Evolutionary conservation across 176 grass and related monocot genomes (phyloP), one percentile per base, ranked within the genome.

Genomic region (Triticum urartu): DNA sequence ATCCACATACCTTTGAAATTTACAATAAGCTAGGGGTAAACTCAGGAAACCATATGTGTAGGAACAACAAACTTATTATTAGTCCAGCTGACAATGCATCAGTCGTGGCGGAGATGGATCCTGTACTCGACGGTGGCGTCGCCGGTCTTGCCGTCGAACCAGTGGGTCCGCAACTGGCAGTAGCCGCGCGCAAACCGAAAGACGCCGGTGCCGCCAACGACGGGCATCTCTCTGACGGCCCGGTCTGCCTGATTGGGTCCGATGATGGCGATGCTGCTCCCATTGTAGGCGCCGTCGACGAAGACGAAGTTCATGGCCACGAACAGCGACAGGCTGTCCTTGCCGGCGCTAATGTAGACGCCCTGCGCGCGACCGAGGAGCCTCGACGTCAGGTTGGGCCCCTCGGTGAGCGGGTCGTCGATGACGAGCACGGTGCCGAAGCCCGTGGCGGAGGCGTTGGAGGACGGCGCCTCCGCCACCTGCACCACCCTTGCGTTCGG

Each of bases 281-380:
- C 81, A 47, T 87, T 90, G 72, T 88, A 82, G 21, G 77, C 40
- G 5, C 77, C 88, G 38, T 66, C 81, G 12, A n/a, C 2, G 78
- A 93, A 88, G 14, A 87, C 88, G 18, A 92, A 81, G 80, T 64
- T 81, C 91, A 89, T 87, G 25, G 79, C 74, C 91, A 89, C 87
- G 73, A 92, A 61, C 40, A 89, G 60, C n/a, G 63, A 88, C 10
- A 72, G 17, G 36, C 50, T 81, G 11, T 78, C 39, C 42, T 72
- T 68, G 4, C 88, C 81, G 3, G 91, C 62, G 45, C 72, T 33
- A 30, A 81, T 21, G 81, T 92, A 92, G 11, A 87, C 56, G 66
- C 87, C 87, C 30, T 92, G 87, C 3, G 81, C 87, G 17, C 84
- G 84, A 3, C 75, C 91, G 3, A 89, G 56, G 3, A 83, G 20